phyloP scores from a whole-genome alignment of 163 green algal genomes.

The Scenedesmus sp. region DNA sequence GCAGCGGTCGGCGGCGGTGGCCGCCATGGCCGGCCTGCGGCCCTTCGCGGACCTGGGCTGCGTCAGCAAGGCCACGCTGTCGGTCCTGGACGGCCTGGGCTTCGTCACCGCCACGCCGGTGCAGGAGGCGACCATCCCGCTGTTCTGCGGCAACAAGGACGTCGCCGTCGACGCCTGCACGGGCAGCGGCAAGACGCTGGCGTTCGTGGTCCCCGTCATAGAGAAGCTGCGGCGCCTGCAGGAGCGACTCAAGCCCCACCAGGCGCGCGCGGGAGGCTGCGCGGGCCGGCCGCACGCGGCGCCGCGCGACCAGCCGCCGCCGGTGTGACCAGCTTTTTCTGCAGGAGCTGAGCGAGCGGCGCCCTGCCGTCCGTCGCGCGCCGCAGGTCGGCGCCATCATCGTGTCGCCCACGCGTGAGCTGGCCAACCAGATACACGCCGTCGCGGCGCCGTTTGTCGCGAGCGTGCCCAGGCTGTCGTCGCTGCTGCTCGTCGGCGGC shows the following conservation, averaged over 20 bases:
- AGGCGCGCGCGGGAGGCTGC: too few species aligned
- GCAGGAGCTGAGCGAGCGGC: too few species aligned
- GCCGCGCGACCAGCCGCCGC: not conserved
- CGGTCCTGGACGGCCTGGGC: constrained; percentile 62
- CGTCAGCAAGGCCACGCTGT: constrained; percentile 67
- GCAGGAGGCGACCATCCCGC: constrained; percentile 90
- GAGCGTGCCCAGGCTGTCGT: constrained; percentile 59
- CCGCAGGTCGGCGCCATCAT: constrained; percentile 93
- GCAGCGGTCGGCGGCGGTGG: too few species aligned
- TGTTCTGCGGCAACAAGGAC: constrained; percentile 96
- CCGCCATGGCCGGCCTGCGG: constrained; percentile 3
- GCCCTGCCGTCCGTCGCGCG: too few species aligned
- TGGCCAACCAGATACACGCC: constrained; percentile 88
- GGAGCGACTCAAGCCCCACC: constrained; percentile 73
- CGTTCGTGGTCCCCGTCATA: constrained; percentile 94
- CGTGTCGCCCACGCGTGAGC: constrained; percentile 94
- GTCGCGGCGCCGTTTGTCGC: constrained; percentile 76
- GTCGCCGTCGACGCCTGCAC: constrained; percentile 97
- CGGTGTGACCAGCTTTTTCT: not conserved
- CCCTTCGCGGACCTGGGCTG: constrained; percentile 53
- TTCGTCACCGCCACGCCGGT: constrained; percentile 87
- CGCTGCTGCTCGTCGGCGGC: constrained; percentile 89
- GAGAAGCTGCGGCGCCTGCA: constrained; percentile 84
- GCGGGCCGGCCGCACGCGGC: too few species aligned
- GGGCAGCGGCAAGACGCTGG: constrained; percentile 97